Base-by-base conservation (phyloP, 176 grass and related monocot species). In the Saccharum officinarum region DNA sequence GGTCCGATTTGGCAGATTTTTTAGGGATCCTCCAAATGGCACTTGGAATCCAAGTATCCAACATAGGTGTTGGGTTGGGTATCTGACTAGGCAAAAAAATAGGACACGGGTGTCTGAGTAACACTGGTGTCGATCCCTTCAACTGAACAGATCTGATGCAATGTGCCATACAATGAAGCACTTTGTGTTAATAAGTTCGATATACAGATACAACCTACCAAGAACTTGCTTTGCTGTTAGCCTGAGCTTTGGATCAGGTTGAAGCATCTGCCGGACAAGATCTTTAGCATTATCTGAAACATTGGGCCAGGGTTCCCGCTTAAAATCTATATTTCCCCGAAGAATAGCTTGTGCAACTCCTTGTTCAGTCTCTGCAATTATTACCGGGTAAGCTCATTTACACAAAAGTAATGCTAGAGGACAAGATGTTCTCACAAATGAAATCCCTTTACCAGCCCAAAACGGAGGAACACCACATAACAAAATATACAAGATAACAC, bases 291-390 rank as follows among this genome's bases (percentile, higher is more conserved):
- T 86, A 45, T 99, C 97, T 68, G 97, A 96, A 88, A 99, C 97
- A 88, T 90, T 94, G 6, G 93, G 93, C 97, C 97, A 99, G 8
- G 97, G 97, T 74, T 99, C 97, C 63, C 97, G 89, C 85, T 96
- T 99, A 82, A 99, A 99, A 90, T 99, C 97, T 86, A 99, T 99
- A 87, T 89, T 91, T 65, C 97, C 97, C 47, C 93, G 88, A 72
- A 99, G 91, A 22, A 99, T 99, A 88, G 97, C 97, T 87, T 99
- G 97, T 77, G 97, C 97, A 61, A 99, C 97, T 59, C 97, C 97
- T 91, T 99, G 97, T 85, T 99, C 97, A 63, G 97, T 99, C 84
- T 99, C 97, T 99, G 91, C 79, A 89, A 85, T 86, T 63, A 57
- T 85, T 68, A 18, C n/a, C 33, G 46, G 71, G 57, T 87, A 76